Evolutionary conservation across 306 rosid species (phyloP).

Genomic region (Pterocarpus macrocarpus): DNA sequence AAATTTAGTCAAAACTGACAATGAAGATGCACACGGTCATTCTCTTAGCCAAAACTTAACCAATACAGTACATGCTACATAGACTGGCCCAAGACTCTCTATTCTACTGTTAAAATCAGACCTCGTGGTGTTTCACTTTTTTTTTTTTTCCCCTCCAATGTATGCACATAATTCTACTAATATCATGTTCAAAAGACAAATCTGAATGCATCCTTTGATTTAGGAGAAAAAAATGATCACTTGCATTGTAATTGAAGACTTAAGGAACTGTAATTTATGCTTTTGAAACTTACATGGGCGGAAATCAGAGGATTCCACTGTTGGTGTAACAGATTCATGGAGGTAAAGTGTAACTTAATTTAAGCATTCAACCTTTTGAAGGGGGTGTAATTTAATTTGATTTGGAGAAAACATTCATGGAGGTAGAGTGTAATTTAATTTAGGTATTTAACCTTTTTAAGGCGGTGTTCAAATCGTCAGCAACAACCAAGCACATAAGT

Average conservation of each 20-base stretch:
- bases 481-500: conserved; percentile 13
- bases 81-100: neutral
- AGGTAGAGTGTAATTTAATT: neutral
- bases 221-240: neutral
- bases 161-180: conserved; percentile 12
- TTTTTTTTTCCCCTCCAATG: neutral
- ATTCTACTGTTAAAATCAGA: conserved; percentile 10
- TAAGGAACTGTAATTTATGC: neutral
- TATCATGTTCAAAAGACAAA: neutral
- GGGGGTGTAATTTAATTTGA: neutral
- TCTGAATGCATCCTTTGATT: neutral
- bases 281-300: neutral
- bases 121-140: neutral
- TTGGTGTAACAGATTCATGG: neutral
- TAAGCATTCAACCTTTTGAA: too few species aligned
- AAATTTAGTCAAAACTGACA: too few species aligned
- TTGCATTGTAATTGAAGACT: neutral
- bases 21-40: neutral
- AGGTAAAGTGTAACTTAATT: neutral
- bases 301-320: conserved; percentile 3
- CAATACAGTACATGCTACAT: neutral
- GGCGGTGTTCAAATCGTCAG: neutral
- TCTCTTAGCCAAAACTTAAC: neutral
- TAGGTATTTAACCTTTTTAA: conserved; percentile 8
- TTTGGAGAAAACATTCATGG: neutral